Conservation (phyloP, 257 asterid genomes). For the Scutellaria barbata region DNA sequence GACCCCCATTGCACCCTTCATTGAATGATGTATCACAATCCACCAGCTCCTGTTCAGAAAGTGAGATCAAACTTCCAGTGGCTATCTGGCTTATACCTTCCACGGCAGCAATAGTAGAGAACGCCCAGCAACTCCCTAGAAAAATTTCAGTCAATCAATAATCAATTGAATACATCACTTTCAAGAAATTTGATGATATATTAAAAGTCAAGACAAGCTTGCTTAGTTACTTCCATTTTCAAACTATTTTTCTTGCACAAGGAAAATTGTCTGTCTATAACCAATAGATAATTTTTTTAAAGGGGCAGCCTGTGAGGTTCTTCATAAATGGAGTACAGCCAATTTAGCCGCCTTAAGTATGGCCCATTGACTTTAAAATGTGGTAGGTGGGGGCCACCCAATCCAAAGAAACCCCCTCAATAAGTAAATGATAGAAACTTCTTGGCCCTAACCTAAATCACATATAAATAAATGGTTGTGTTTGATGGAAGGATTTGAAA, state of each 20-base stretch:
- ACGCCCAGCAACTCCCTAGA: slow-evolving; percentile 79
- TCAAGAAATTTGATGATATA: neutral
- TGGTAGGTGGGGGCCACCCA: slow-evolving; percentile 24
- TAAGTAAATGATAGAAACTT: neutral
- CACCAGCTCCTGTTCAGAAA: slow-evolving; percentile 70
- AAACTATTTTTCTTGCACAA: neutral
- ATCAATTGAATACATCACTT: neutral
- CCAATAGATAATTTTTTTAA: neutral
- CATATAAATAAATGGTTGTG: neutral
- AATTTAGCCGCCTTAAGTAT: slow-evolving; percentile 27
- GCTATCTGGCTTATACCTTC: slow-evolving; percentile 59
- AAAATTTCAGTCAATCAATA: neutral
- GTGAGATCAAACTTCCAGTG: slow-evolving; percentile 52
- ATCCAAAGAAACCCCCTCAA: neutral
- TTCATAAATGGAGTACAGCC: slow-evolving; percentile 28
- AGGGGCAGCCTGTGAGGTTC: neutral
- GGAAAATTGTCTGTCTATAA: neutral
- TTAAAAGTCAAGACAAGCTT: neutral
- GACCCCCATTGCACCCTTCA: slow-evolving; percentile 69
- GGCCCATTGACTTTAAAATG: slow-evolving; percentile 14
- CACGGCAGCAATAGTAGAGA: slow-evolving; percentile 60
- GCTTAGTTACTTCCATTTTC: neutral
- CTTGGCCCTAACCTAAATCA: neutral
- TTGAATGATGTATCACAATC: slow-evolving; percentile 59
- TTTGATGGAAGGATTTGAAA: no score